Conservation (phyloP, 371 early-diverging fungal species). For the Batkoa obscura region DNA sequence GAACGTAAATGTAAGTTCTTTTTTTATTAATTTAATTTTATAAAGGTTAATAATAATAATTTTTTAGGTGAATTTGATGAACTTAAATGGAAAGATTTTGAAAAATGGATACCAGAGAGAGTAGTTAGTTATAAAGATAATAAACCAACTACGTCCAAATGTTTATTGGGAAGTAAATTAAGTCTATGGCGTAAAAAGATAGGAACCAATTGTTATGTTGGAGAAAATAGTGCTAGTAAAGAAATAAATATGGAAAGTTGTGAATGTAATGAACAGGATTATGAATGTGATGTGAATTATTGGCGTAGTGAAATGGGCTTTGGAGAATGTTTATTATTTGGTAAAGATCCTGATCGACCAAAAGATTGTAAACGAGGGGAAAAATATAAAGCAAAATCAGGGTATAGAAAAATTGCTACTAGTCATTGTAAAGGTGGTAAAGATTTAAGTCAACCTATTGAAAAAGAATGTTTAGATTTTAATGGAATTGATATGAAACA, state of each 20-base stretch:
- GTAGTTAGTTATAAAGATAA: neutral
- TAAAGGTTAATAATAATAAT: no score
- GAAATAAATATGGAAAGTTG: constrained; percentile 26
- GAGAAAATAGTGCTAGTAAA: constrained; percentile 36
- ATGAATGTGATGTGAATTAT: constrained; percentile 62
- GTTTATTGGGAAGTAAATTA: constrained; percentile 33
- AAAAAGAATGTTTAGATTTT: constrained; percentile 27
- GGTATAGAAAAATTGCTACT: constrained; percentile 37
- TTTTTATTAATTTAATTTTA: no score
- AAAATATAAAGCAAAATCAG: constrained; percentile 40
- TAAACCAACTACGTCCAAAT: constrained; percentile 1
- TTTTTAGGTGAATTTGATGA: constrained; percentile 22
- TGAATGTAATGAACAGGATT: constrained; percentile 50
- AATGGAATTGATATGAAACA: constrained; percentile 4
- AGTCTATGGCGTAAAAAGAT: constrained; percentile 63
- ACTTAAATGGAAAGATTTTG: neutral
- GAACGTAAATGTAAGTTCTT: constrained; percentile 2
- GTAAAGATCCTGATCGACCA: constrained; percentile 47
- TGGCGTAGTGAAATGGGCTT: constrained; percentile 31
- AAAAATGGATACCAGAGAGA: neutral
- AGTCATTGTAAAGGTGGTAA: constrained; percentile 44
- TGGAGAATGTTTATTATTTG: constrained; percentile 39
- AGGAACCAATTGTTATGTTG: constrained; percentile 46
- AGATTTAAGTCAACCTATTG: constrained; percentile 28
- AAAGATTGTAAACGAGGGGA: constrained; percentile 25